Evolutionary conservation across 208 protist genomes (phyloP), one percentile per base, ranked within the genome.

Genomic region (Tritrichomonas foetus): DNA sequence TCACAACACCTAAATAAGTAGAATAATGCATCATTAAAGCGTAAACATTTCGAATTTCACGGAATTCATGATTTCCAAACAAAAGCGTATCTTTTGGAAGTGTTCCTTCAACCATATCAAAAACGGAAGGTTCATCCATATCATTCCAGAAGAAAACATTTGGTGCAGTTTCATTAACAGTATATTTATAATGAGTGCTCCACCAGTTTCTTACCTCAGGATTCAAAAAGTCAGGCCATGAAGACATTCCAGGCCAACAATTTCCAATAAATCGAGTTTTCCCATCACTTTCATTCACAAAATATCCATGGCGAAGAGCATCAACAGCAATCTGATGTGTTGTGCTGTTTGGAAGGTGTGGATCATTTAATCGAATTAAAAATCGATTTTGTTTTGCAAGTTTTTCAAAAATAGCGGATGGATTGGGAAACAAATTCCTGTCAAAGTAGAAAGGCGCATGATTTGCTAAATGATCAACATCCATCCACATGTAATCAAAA

Each of bases 81-180:
- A 95, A 95, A 3, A 93, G 93, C 95, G 99, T 97, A 64, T 98
- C 96, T 94, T 98, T 98, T 61, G 95, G 93, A 97, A 99, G 99
- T 11, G 98, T 98, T 61, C 97, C 96, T 92, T 98, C 97, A 41
- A 96, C 96, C 2, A 96, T 97, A 93, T 98, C 97, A 95, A 99
- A 99, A 8, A 99, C 98, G 0, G 97, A 98, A 9, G 98, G 98
- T 94, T 97, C 97, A 95, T 99, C 99, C 99, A 99, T 99, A 96
- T 99, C 98, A 84, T 99, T 99, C 99, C 99, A 99, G 25, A 97
- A 98, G 96, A 98, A 98, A 39, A 99, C 95, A 94, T 96, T 96
- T 53, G 95, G 94, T 3, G 97, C 98, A 16, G 97, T 97, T 30
- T 96, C 53, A 61, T 61, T 97, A 14, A 96, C 16, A 27, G 82